Conservation (phyloP, 2,329 filamentous ascomycete species). For the Colletotrichum sp. region DNA sequence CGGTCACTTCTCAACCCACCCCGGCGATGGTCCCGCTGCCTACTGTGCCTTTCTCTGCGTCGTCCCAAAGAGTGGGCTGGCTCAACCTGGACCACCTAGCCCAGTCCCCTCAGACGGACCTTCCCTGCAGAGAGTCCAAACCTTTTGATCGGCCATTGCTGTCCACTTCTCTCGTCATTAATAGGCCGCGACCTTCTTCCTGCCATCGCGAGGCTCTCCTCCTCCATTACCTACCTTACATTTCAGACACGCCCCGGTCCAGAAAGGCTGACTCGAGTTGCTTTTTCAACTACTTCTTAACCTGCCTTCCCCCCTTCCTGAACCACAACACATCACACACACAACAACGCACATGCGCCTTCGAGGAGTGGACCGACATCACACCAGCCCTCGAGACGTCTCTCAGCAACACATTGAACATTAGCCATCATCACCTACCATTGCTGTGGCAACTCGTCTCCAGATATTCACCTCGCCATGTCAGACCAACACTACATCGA, state of each 20-base stretch:
- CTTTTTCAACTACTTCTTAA: slow-evolving; percentile 7
- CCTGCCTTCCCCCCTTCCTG: neutral
- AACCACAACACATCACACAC: slow-evolving; percentile 18
- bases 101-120: neutral
- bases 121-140: slow-evolving; percentile 7
- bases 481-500: slow-evolving; percentile 18
- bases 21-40: slow-evolving; percentile 2
- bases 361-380: neutral
- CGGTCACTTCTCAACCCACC: neutral
- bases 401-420: neutral
- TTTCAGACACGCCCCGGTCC: slow-evolving; percentile 30
- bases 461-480: slow-evolving; percentile 7
- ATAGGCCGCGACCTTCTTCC: slow-evolving; percentile 19
- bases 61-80: slow-evolving; percentile 10
- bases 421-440: neutral
- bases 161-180: slow-evolving; percentile 19
- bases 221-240: neutral
- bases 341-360: slow-evolving; percentile 30
- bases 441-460: neutral
- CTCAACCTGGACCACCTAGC: neutral
- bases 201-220: slow-evolving; percentile 15
- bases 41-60: neutral
- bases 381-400: neutral
- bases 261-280: slow-evolving; percentile 29
- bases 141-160: slow-evolving; percentile 17